phyloP scores from a whole-genome alignment of 805 yeast genomes.

The Myxozyma geophila region DNA sequence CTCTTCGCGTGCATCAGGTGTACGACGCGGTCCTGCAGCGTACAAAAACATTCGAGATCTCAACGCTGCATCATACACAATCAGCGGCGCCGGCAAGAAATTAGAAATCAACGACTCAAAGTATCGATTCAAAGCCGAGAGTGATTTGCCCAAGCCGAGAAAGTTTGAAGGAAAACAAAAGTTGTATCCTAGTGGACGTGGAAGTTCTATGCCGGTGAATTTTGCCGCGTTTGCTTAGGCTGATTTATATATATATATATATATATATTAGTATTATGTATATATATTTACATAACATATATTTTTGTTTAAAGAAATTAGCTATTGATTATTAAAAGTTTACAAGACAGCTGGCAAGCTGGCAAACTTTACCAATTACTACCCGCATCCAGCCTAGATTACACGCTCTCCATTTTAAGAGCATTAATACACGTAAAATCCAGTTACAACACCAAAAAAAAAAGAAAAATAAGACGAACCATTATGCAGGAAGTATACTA shows the following conservation, averaged over 20 bases:
- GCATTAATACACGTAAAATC: background rate
- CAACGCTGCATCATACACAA: slow-evolving; percentile 69
- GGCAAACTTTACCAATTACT: background rate
- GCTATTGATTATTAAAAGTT: background rate
- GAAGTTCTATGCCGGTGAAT: slow-evolving; percentile 85
- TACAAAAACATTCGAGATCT: slow-evolving; percentile 58
- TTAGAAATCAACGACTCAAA: slow-evolving; percentile 70
- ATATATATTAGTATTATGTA: background rate
- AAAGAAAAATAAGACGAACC: background rate
- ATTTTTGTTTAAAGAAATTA: background rate
- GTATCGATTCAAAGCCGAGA: slow-evolving; percentile 68
- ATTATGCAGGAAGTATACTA: background rate
- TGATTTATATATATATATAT: background rate
- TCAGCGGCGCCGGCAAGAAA: slow-evolving; percentile 43
- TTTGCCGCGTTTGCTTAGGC: slow-evolving; percentile 48
- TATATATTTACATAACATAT: background rate
- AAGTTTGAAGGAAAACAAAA: slow-evolving; percentile 71
- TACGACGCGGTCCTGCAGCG: slow-evolving; percentile 21
- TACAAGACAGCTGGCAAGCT: background rate
- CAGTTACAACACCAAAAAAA: background rate
- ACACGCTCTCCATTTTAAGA: background rate
- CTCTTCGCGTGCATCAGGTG: slow-evolving; percentile 13
- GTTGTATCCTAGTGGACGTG: slow-evolving; percentile 93
- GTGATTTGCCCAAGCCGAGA: slow-evolving; percentile 86
- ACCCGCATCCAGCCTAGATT: too few relatives aligned